These are phyloP conservation scores for Choanephora cucurbitarum DNA, from an alignment of 371 early-diverging fungal genomes.

Conservation along the genomic window DNA sequence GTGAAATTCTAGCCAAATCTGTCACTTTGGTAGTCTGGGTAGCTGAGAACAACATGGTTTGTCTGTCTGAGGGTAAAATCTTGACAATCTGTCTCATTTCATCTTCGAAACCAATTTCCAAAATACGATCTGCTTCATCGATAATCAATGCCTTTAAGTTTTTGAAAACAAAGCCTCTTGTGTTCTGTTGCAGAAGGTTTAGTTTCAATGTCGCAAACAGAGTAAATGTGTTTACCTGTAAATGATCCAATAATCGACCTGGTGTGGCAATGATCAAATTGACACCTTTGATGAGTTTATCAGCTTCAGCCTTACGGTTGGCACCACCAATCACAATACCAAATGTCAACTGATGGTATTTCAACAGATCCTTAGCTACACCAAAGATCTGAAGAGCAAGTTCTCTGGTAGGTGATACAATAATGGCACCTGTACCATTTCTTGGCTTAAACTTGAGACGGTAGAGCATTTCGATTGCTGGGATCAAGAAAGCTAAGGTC, in stretches of 20 bases:
- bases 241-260: slow-evolving; percentile 96
- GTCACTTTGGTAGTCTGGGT: slow-evolving; percentile 98
- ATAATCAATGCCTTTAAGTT: slow-evolving; percentile 92
- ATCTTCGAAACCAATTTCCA: slow-evolving; percentile 98
- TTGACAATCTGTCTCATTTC: slow-evolving; percentile 97
- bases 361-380: slow-evolving; percentile 92
- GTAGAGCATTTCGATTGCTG: slow-evolving; percentile 90
- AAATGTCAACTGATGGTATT: slow-evolving; percentile 87
- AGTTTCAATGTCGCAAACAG: background rate
- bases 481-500: slow-evolving; percentile 98
- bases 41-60: slow-evolving; percentile 98
- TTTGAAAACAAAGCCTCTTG: slow-evolving; percentile 89
- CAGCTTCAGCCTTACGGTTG: slow-evolving; percentile 94
- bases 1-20: slow-evolving; percentile 91
- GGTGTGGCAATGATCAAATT: slow-evolving; percentile 97
- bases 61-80: slow-evolving; percentile 83
- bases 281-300: slow-evolving; percentile 91
- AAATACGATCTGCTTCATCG: slow-evolving; percentile 99
- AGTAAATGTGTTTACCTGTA: slow-evolving; percentile 57
- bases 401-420: slow-evolving; percentile 99
- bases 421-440: slow-evolving; percentile 95
- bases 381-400: slow-evolving; percentile 98
- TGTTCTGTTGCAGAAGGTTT: slow-evolving; percentile 54
- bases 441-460: slow-evolving; percentile 91
- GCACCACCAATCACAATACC: slow-evolving; percentile 98